Evolutionary conservation across 768 basidiomycete species (phyloP).

Genomic region (Lyophyllum decastes): DNA sequence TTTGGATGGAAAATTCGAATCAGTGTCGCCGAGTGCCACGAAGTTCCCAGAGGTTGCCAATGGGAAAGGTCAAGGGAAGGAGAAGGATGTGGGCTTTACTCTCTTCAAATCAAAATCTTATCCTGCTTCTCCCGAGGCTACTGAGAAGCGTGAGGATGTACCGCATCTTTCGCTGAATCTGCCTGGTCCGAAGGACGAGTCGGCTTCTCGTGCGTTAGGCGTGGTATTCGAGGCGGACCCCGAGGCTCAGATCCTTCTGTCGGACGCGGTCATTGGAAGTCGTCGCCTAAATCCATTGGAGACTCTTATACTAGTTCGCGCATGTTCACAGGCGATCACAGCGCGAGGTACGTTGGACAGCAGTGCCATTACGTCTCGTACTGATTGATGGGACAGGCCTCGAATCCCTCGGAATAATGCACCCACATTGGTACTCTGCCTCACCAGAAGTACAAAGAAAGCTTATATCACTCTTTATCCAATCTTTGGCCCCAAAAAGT

Average conservation of each 20-base stretch:
- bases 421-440: conserved; percentile 81
- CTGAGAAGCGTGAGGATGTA: conserved; percentile 35
- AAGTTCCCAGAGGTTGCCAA: conserved; percentile 39
- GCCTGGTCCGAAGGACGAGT: conserved; percentile 50
- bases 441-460: conserved; percentile 66
- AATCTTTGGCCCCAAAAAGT: conserved; percentile 53
- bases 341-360: conserved; percentile 54
- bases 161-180: conserved; percentile 70
- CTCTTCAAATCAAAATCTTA: conserved; percentile 53
- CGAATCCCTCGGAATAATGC: conserved; percentile 82
- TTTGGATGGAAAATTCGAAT: conserved; percentile 77
- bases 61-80: conserved; percentile 33
- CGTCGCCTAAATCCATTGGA: conserved; percentile 63
- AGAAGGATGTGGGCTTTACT: conserved; percentile 44
- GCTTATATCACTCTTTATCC: conserved; percentile 73
- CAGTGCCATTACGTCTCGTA: conserved; percentile 8
- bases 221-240: conserved; percentile 64
- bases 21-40: conserved; percentile 52
- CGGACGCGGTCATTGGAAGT: conserved; percentile 57
- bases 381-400: conserved; percentile 49
- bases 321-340: conserved; percentile 67
- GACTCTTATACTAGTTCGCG: conserved; percentile 61
- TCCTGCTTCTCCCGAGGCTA: conserved; percentile 32
- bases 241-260: conserved; percentile 44
- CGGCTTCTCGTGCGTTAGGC: conserved; percentile 48